phyloP scores from a whole-genome alignment of 2,329 filamentous ascomycete species.

The Xylariaceae sp. region DNA sequence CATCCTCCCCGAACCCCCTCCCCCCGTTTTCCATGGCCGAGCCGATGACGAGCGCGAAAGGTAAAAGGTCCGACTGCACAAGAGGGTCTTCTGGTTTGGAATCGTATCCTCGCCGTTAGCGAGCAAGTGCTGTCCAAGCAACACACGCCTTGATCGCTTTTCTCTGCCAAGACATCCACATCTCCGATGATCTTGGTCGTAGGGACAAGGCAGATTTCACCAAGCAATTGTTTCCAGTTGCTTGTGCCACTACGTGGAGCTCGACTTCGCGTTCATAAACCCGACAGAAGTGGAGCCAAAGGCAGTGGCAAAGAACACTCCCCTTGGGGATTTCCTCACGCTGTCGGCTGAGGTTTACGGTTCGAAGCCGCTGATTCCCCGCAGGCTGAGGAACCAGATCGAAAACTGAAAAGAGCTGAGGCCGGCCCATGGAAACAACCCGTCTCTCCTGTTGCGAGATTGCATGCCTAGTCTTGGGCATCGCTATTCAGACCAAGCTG shows the following conservation, averaged over 20 bases:
- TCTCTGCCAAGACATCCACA: constrained; percentile 5
- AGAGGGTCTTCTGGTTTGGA: constrained; percentile 35
- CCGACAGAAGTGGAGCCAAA: constrained; percentile 50
- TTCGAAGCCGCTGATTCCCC: constrained; percentile 46
- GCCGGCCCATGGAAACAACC: constrained; percentile 29
- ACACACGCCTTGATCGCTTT: constrained; percentile 21
- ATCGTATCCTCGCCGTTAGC: constrained; percentile 26
- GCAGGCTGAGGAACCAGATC: constrained; percentile 42
- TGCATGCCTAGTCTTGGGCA: neutral
- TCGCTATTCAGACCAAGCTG: constrained; percentile 5
- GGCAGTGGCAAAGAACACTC: constrained; percentile 48
- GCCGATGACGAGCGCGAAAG: constrained; percentile 41
- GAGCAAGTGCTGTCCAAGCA: constrained; percentile 22
- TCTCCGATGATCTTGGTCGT: constrained; percentile 8
- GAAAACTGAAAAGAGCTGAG: constrained; percentile 76
- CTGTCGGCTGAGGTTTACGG: constrained; percentile 23
- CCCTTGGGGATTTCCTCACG: constrained; percentile 4
- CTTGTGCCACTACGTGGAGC: constrained; percentile 48
- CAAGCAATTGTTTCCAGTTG: constrained; percentile 9
- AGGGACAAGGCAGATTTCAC: constrained; percentile 16
- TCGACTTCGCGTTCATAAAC: constrained; percentile 35
- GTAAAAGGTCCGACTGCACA: constrained; percentile 44
- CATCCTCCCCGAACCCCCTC: neutral
- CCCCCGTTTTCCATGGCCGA: constrained; percentile 16
- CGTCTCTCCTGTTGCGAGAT: neutral